Evolutionary conservation across 345 rosid genomes (phyloP), one percentile per base, ranked within the genome.

Genomic region (Triadica sebifera): DNA sequence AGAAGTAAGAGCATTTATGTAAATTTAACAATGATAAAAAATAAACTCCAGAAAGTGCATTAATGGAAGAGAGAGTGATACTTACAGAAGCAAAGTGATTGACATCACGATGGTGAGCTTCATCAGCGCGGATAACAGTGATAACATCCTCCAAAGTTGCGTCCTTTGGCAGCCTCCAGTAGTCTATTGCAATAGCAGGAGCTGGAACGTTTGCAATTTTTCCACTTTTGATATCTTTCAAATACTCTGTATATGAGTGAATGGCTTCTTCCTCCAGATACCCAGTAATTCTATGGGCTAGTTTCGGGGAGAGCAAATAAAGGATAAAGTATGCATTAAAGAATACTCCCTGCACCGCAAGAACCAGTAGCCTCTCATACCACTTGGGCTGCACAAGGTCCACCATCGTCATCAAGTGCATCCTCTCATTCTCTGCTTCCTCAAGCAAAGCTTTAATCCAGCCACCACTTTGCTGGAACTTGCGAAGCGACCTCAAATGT

Each of bases 331-430:
- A 93, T 20, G 89, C 87, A 74, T 89, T 93, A 71, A 89, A 93
- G 85, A 90, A 90, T 17, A 85, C 74, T 49, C 96, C 97, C 83
- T 93, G 96, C 43, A 93, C 94, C 3, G 88, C 50, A 24, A 90
- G 80, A 29, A 90, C 96, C 64, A 93, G 81, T 9, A 87, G 74
- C 77, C 97, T 85, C 84, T 93, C 97, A 61, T 90, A 83, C 96
- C 93, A 93, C 70, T 78, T 89, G 12, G 94, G 98, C 72, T 87
- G 77, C 46, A 89, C 94, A 11, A 93, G 85, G 85, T 89, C 96
- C 80, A 93, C 88, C 96, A 93, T 90, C 24, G 98, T 93, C 98
- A 93, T 91, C 65, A 90, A 80, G 78, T 93, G 96, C 98, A 93
- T 93, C 60, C 98, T 81, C 86, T 93, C 94, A 66, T 89, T 93